Conservation (phyloP, 2,329 filamentous ascomycete genomes). For the Alternaria alternata region DNA sequence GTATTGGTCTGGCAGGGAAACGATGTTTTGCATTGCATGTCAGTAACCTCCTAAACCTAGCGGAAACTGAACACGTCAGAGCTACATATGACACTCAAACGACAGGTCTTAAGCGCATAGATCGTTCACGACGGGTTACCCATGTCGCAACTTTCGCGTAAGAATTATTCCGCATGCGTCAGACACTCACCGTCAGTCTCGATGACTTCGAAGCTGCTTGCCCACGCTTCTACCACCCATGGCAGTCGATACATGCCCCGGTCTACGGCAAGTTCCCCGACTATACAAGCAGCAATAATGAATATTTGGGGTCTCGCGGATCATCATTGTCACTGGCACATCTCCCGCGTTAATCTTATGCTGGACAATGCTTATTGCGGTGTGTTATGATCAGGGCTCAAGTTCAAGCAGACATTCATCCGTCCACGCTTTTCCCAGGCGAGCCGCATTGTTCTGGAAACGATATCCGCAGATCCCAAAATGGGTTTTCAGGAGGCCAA, state of each 20-base stretch:
- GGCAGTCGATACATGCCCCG: conserved; percentile 3
- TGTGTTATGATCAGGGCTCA: conserved; percentile 11
- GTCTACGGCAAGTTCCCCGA: conserved; percentile 3
- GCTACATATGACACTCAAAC: conserved; percentile 15
- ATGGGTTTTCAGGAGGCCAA: not conserved
- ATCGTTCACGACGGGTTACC: conserved; percentile 19
- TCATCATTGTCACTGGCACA: conserved; percentile 5
- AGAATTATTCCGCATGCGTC: not conserved
- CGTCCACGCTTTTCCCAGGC: not conserved
- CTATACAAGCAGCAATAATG: conserved; percentile 2
- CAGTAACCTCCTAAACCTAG: conserved; percentile 20
- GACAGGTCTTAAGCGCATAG: conserved; percentile 2
- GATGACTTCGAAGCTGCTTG: conserved; percentile 17
- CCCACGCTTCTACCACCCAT: conserved; percentile 14
- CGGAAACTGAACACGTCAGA: conserved; percentile 33
- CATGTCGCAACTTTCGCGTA: conserved; percentile 19
- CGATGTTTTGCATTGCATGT: conserved; percentile 30
- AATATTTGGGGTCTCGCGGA: not conserved
- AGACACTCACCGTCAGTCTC: conserved; percentile 8
- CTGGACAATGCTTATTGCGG: conserved; percentile 1
- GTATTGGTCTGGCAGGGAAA: conserved; percentile 12
- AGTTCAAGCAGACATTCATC: conserved; percentile 1
- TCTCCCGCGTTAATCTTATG: conserved; percentile 7
- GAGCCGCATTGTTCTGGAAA: conserved; percentile 1
- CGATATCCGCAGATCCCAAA: not conserved